Conservation (phyloP, 129 eudicot genomes). For the Deinandra increscens region DNA sequence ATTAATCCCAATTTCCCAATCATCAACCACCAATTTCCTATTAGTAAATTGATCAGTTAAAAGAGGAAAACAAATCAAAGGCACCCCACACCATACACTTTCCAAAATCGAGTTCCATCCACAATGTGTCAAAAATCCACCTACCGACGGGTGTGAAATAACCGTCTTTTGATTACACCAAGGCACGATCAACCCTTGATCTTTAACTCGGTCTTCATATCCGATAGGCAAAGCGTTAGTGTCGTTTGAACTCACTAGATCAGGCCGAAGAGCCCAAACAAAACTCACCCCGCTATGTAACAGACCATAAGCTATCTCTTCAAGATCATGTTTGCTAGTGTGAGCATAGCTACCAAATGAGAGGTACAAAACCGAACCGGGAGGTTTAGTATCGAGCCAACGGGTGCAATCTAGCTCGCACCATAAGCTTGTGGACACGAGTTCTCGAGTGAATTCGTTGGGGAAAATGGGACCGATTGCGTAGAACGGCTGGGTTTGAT, state of each 20-base stretch:
- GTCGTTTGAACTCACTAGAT: conserved; percentile 59
- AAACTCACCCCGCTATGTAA: conserved; percentile 53
- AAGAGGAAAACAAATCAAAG: conserved; percentile 63
- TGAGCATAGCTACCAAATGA: conserved; percentile 91
- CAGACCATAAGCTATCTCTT: conserved; percentile 60
- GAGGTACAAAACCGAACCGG: conserved; percentile 65
- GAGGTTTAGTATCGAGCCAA: conserved; percentile 65
- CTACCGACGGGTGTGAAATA: conserved; percentile 49
- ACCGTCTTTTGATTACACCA: conserved; percentile 60
- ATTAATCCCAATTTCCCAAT: conserved; percentile 69
- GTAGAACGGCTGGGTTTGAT: conserved; percentile 52
- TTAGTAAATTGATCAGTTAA: conserved; percentile 62
- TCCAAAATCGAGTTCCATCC: conserved; percentile 79
- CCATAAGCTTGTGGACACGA: conserved; percentile 72
- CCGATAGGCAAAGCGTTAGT: conserved; percentile 47
- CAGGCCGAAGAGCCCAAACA: conserved; percentile 70
- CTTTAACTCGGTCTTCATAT: conserved; percentile 40
- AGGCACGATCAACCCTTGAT: conserved; percentile 53
- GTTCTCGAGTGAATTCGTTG: conserved; percentile 38
- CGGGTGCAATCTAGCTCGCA: conserved; percentile 65
- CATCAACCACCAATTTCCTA: conserved; percentile 66
- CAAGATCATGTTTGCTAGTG: conserved; percentile 50
- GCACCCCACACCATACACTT: conserved; percentile 58
- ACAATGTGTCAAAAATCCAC: conserved; percentile 49
- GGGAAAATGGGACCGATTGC: conserved; percentile 76